These are phyloP conservation scores for Ambrosiella xylebori DNA, from an alignment of 2,329 filamentous ascomycete species.

Conservation along the genomic window DNA sequence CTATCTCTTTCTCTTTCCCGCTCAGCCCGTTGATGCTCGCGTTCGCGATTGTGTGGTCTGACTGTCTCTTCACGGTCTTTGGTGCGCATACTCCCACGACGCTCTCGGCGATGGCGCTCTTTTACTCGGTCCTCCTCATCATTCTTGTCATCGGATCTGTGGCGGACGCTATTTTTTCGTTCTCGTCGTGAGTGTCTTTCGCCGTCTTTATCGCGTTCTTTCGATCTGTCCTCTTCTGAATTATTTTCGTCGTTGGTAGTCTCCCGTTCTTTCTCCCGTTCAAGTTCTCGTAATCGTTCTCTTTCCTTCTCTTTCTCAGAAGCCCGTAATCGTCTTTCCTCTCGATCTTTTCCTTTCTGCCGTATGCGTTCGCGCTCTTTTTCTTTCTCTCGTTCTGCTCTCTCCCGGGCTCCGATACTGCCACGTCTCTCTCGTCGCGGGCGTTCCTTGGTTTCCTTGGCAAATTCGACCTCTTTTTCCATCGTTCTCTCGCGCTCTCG, in stretches of 20 bases:
- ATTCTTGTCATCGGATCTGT: slow-evolving; percentile 12
- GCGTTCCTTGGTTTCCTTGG: slow-evolving; percentile 11
- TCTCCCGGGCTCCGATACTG: slow-evolving; percentile 9
- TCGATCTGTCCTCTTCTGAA: slow-evolving; percentile 8
- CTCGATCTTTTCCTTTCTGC: slow-evolving; percentile 5
- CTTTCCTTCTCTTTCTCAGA: slow-evolving; percentile 5
- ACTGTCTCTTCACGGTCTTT: slow-evolving; percentile 10
- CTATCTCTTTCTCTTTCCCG: slow-evolving; percentile 12
- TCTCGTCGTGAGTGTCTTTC: slow-evolving; percentile 7
- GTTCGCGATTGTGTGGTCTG: slow-evolving; percentile 9
- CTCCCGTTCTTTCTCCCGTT: slow-evolving; percentile 7
- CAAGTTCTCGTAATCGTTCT: neutral
- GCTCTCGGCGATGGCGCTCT: slow-evolving; percentile 12
- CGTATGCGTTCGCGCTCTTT: slow-evolving; percentile 11
- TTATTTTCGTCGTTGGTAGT: slow-evolving; percentile 1
- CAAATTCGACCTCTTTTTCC: slow-evolving; percentile 13
- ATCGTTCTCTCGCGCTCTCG: slow-evolving; percentile 10
- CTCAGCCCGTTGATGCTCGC: slow-evolving; percentile 13
- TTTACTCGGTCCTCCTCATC: slow-evolving; percentile 12
- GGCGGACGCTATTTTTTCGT: slow-evolving; percentile 12
- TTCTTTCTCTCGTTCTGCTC: slow-evolving; percentile 10
- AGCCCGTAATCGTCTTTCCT: neutral
- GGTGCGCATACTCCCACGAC: slow-evolving; percentile 9
- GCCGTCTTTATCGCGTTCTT: slow-evolving; percentile 3
- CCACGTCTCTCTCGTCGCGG: slow-evolving; percentile 12